Percentiles rank a stretch among this genome's conserved stretches.
Evolutionary conservation across 768 basidiomycete species (phyloP).

Genomic region (Suillus discolor): DNA sequence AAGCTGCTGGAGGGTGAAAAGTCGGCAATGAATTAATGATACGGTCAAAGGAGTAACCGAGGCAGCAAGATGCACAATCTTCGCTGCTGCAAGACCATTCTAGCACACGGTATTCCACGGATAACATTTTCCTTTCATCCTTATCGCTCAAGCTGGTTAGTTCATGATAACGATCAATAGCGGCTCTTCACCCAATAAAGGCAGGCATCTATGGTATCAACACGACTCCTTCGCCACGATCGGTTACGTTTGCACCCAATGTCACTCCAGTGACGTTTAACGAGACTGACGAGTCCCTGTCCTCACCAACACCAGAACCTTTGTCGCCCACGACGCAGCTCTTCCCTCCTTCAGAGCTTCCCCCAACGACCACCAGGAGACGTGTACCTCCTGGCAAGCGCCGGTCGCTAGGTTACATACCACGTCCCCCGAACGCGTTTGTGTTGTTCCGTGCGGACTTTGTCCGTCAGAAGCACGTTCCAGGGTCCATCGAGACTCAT

Average conservation of each 20-base stretch:
- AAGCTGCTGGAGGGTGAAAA: no score
- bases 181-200: conserved; percentile 45
- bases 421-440: conserved; percentile 34
- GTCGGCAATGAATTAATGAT: no score
- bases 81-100: no score
- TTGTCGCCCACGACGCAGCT: conserved; percentile 41
- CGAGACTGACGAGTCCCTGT: conserved; percentile 33
- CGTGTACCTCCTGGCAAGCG: conserved; percentile 64
- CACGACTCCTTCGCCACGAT: conserved; percentile 41
- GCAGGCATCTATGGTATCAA: conserved; percentile 55
- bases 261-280: conserved; percentile 57
- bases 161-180: background rate
- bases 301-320: conserved; percentile 27
- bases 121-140: no score
- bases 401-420: conserved; percentile 50
- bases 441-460: conserved; percentile 41
- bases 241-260: conserved; percentile 66
- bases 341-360: conserved; percentile 55
- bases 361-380: conserved; percentile 43
- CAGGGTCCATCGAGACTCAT: conserved; percentile 52
- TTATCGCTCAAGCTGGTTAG: no score
- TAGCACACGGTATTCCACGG: no score
- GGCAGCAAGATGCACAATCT: no score
- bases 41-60: no score
- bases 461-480: conserved; percentile 48